Conservation (phyloP, 352 stramenopile species). For the Phytophthora vignae region DNA sequence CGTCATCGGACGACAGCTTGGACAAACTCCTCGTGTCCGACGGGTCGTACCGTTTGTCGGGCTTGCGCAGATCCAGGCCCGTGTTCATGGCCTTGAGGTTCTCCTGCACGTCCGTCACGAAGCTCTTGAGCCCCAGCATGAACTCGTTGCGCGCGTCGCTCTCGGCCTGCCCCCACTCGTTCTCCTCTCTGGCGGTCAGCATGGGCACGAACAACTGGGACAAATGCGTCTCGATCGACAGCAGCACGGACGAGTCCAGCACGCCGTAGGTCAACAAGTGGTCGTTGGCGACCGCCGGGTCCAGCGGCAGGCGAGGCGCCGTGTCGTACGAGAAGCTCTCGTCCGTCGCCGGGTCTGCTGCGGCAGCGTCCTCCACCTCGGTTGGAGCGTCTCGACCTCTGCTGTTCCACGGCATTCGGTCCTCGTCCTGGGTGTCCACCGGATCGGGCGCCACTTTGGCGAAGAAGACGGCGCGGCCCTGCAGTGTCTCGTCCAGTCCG, state of each 20-base stretch:
- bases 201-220: conserved; percentile 78
- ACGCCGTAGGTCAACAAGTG: conserved; percentile 75
- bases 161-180: conserved; percentile 76
- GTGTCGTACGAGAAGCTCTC: conserved; percentile 26
- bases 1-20: conserved; percentile 72
- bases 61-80: conserved; percentile 88
- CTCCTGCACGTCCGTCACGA: conserved; percentile 88
- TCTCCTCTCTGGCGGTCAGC: conserved; percentile 38
- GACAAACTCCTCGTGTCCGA: conserved; percentile 76
- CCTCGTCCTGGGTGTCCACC: conserved; percentile 8
- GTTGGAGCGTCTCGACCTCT: conserved; percentile 4
- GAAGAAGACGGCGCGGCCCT: conserved; percentile 78
- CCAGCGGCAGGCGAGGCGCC: conserved; percentile 37
- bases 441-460: conserved; percentile 57
- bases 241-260: conserved; percentile 71
- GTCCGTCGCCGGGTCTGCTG: conserved; percentile 34
- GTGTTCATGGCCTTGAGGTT: conserved; percentile 91
- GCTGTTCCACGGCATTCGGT: neutral
- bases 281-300: conserved; percentile 75
- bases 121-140: conserved; percentile 79
- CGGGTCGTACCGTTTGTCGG: conserved; percentile 83
- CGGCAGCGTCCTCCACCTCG: neutral
- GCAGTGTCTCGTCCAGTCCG: conserved; percentile 73
- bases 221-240: conserved; percentile 79
- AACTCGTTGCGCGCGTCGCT: conserved; percentile 84